phyloP scores from a whole-genome alignment of 352 stramenopile species.

The Globisporangium paddicum region DNA sequence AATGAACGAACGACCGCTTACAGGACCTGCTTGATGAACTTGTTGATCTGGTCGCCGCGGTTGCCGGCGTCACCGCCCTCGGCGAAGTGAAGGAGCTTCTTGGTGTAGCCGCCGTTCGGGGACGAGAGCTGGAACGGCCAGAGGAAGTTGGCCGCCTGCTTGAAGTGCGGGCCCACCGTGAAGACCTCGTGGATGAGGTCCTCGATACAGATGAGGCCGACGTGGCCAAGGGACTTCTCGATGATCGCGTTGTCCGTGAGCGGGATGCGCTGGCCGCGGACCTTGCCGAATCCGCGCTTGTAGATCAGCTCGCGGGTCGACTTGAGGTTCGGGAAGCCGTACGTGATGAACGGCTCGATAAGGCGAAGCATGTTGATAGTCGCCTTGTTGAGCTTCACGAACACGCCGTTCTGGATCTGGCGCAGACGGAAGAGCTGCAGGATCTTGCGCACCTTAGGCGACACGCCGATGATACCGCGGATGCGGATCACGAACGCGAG shows the following conservation, averaged over 20 bases:
- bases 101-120: conserved; percentile 92
- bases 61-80: conserved; percentile 92
- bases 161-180: conserved; percentile 99
- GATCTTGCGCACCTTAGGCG: conserved; percentile 95
- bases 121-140: conserved; percentile 99
- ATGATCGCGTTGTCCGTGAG: conserved; percentile 98
- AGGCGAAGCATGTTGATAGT: conserved; percentile 99
- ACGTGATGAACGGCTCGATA: conserved; percentile 98
- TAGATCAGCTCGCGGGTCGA: conserved; percentile 98
- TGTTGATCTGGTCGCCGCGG: conserved; percentile 92
- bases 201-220: conserved; percentile 98
- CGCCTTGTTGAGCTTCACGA: conserved; percentile 99
- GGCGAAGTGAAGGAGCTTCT: conserved; percentile 94
- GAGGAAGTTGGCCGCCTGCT: conserved; percentile 99
- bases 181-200: conserved; percentile 99
- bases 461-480: conserved; percentile 96
- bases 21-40: conserved; percentile 93
- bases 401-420: conserved; percentile 99
- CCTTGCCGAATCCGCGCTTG: conserved; percentile 99
- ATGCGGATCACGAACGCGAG: conserved; percentile 98
- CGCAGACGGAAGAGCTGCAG: conserved; percentile 98
- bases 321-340: conserved; percentile 98
- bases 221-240: conserved; percentile 92
- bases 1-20: conserved; percentile 52
- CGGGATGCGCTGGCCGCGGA: conserved; percentile 97